phyloP scores from a whole-genome alignment of 164 flowering plant species.

The Kingdonia uniflora region DNA sequence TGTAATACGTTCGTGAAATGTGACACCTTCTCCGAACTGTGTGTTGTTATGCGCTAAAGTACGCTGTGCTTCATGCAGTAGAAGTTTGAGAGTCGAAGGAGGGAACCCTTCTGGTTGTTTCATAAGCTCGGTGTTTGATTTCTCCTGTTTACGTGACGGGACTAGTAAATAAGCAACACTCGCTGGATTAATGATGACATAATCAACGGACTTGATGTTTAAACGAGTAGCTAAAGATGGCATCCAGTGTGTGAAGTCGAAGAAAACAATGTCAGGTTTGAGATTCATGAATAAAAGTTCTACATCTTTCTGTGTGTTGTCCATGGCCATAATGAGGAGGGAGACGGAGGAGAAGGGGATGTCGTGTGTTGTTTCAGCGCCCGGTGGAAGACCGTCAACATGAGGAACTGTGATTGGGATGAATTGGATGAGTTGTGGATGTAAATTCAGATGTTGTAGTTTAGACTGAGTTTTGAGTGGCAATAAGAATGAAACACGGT shows the following conservation, averaged over 20 bases:
- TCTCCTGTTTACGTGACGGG: conserved; percentile 7
- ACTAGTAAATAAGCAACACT: conserved; percentile 2
- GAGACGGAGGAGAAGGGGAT: neutral
- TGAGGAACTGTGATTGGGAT: conserved; percentile 21
- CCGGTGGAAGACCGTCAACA: conserved; percentile 26
- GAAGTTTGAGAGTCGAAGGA: neutral
- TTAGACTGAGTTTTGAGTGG: neutral
- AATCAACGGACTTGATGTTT: conserved; percentile 1
- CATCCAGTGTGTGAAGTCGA: conserved; percentile 2
- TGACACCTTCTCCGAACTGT: no score
- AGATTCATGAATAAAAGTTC: neutral
- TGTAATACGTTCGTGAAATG: no score
- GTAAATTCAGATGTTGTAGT: neutral
- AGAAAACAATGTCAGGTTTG: conserved; percentile 1
- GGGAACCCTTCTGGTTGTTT: neutral
- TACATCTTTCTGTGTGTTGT: neutral
- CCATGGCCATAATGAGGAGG: neutral
- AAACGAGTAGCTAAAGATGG: conserved; percentile 1
- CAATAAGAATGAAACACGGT: conserved; percentile 5
- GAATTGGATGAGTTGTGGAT: conserved; percentile 18
- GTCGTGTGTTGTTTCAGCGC: conserved; percentile 3
- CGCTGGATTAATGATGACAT: conserved; percentile 7
- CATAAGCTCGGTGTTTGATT: neutral
- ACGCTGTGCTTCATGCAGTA: no score
- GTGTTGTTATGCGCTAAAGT: no score